Evolutionary conservation across 164 flowering plant species (phyloP), one percentile per base, ranked within the genome.

Genomic region (Berberis vulgaris): DNA sequence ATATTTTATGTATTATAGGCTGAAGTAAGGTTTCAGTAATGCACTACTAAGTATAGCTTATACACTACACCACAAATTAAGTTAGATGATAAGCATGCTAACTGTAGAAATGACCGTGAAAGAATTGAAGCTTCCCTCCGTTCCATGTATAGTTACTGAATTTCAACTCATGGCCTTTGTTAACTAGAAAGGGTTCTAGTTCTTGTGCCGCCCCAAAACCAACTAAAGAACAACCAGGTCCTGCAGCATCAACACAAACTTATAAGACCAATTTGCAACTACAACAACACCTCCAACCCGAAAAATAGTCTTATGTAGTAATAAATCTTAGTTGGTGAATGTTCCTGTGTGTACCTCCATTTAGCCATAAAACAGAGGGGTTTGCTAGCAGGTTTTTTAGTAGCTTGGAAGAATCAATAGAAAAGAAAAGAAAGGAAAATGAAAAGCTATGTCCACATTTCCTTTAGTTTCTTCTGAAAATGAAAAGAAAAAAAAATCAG

Each of bases 161-260:
- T 58, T 79, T 78, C 12, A 86, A 69, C 55, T 67, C 68, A 12
- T 79, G 82, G 57, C 76, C 80, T 53, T 81, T 80, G 53, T 76
- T 77, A 41, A 79, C 65, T 49, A 82, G 68, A 74, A 87, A 87
- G 11, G 94, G 94, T 2, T 90, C 90, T 5, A 87, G 60, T 54
- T 85, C 94, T 57, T 83, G 85, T 38, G 82, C 69, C 63, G 59
- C 78, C 53, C 94, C 94, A 66, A 49, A 87, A n/a, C 88, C 94
- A 70, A 85, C 64, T 6, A 88, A 87, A 45, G 94, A 87, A 56
- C 94, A 87, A 12, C 94, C 90, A 0, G 94, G 94, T 4, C 90
- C 94, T 87, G 84, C 55, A 62, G 10, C n/a, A 10, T 11, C 10
- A 3, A 52, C 1, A 52, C 11, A 52, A 26, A 26, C 26, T 26